These are phyloP conservation scores for Rhodocollybia butyracea DNA, from an alignment of 768 basidiomycete species.

Conservation along the genomic window DNA sequence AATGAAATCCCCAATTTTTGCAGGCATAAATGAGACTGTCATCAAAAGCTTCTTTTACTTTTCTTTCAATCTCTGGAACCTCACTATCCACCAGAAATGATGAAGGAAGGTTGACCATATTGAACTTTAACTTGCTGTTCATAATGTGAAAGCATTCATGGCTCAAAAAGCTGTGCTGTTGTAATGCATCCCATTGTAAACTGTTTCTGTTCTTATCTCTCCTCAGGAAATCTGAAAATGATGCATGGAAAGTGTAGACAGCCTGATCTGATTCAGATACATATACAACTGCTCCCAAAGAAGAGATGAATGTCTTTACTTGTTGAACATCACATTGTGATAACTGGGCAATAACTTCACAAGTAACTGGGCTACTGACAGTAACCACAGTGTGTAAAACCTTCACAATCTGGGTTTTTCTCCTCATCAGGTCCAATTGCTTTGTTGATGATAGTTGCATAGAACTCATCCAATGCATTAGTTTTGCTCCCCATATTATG, in stretches of 20 bases:
- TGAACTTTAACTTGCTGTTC: slow-evolving; percentile 2
- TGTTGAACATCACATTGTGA: background rate
- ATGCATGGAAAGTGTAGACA: background rate
- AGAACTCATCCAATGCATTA: background rate
- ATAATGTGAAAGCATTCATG: slow-evolving; percentile 1
- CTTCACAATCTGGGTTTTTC: background rate
- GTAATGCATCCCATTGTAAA: background rate
- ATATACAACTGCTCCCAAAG: background rate
- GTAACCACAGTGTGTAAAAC: background rate
- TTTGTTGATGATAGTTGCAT: background rate
- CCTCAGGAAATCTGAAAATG: background rate
- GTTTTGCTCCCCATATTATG: background rate
- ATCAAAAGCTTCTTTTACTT: background rate
- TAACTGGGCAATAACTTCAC: background rate
- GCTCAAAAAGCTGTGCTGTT: no score
- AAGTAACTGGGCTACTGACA: background rate
- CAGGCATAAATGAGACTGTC: slow-evolving; percentile 7
- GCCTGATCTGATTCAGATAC: background rate
- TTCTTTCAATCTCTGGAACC: background rate
- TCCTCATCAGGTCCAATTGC: background rate
- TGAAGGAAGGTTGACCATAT: slow-evolving; percentile 7
- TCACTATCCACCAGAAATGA: slow-evolving; percentile 7
- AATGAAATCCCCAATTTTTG: background rate
- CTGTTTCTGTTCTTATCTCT: background rate
- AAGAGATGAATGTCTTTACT: background rate